phyloP scores from a whole-genome alignment of 495 filamentous ascomycete species.

The Neurospora sp. region DNA sequence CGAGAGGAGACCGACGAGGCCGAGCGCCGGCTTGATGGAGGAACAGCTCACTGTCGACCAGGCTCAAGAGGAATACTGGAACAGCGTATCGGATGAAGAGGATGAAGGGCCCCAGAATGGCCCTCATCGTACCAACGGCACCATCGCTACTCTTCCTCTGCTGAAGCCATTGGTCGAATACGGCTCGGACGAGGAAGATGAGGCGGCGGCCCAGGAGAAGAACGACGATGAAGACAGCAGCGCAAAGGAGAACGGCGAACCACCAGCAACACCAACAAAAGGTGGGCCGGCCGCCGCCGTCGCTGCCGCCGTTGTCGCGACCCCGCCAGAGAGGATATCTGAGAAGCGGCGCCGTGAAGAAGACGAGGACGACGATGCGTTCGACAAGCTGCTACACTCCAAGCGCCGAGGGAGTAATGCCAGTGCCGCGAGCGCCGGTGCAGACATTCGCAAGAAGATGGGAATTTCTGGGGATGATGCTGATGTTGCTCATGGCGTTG shows the following conservation, averaged over 20 bases:
- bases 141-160: slow-evolving; percentile 22
- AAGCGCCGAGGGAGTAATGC: slow-evolving; percentile 53
- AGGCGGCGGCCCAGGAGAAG: slow-evolving; percentile 17
- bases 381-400: slow-evolving; percentile 59
- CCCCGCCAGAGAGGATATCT: slow-evolving; percentile 66
- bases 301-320: slow-evolving; percentile 22
- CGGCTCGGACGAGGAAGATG: slow-evolving; percentile 70
- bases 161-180: slow-evolving; percentile 83
- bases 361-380: slow-evolving; percentile 76
- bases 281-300: slow-evolving; percentile 20
- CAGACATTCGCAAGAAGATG: slow-evolving; percentile 18
- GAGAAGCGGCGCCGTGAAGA: slow-evolving; percentile 79
- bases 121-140: slow-evolving; percentile 27
- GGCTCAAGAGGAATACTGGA: slow-evolving; percentile 90
- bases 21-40: slow-evolving; percentile 39
- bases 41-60: slow-evolving; percentile 63
- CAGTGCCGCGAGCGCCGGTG: background rate
- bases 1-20: slow-evolving; percentile 40
- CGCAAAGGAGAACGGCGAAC: slow-evolving; percentile 8
- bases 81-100: slow-evolving; percentile 72
- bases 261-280: slow-evolving; percentile 3
- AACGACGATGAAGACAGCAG: slow-evolving; percentile 8
- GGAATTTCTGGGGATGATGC: slow-evolving; percentile 9
- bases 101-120: slow-evolving; percentile 43
- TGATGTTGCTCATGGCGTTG: too few species aligned